Percentiles rank a stretch among this genome's conserved stretches.
phyloP scores from a whole-genome alignment of 139 green algal species.

The Volvox reticuliferus region DNA sequence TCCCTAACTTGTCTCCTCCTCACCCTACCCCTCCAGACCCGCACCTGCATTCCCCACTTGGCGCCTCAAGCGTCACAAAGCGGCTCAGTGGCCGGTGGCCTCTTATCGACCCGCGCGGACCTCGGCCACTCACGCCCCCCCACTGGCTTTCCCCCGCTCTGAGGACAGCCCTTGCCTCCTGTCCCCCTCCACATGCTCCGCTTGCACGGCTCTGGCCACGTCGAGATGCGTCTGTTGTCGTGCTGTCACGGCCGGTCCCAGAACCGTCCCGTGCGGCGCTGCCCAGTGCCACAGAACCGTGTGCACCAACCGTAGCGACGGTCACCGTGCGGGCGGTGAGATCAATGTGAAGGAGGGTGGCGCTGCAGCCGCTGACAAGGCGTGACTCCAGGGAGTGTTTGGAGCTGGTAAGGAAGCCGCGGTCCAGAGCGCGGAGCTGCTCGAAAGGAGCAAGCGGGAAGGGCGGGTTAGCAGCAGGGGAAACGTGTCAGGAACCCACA shows the following conservation, averaged over 20 bases:
- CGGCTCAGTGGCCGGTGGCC: neutral
- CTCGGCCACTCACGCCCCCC: neutral
- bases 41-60: neutral
- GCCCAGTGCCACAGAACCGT: neutral
- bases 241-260: neutral
- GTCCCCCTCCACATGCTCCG: neutral
- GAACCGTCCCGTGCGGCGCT: neutral
- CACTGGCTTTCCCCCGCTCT: neutral
- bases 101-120: neutral
- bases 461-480: neutral
- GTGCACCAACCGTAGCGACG: slow-evolving; percentile 1
- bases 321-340: neutral
- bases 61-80: neutral
- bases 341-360: slow-evolving; percentile 27
- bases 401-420: slow-evolving; percentile 19
- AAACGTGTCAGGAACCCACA: neutral
- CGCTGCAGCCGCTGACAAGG: slow-evolving; percentile 24
- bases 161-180: neutral
- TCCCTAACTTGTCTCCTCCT: neutral
- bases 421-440: slow-evolving; percentile 16
- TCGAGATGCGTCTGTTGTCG: neutral
- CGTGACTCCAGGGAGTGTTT: neutral
- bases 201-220: neutral
- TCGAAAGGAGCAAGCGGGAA: neutral
- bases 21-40: neutral